phyloP scores from a whole-genome alignment of 169 alveolate species.

The Cryptosporidium bovis region DNA sequence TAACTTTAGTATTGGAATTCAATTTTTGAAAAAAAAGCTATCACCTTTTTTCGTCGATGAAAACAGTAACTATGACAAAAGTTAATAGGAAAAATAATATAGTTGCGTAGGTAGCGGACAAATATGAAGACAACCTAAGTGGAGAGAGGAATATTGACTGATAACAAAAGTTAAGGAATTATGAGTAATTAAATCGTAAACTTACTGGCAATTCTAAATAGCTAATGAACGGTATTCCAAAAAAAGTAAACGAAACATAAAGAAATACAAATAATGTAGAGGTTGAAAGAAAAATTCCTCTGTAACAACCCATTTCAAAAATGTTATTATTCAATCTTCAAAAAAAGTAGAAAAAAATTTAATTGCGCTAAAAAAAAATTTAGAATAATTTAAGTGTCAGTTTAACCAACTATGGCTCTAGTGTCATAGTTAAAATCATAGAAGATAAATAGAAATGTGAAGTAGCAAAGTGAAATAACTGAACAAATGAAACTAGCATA shows the following conservation, averaged over 20 bases:
- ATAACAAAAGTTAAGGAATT: not conserved
- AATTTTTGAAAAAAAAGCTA: not conserved
- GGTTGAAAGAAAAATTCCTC: constrained; percentile 24
- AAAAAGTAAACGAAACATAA: constrained; percentile 47
- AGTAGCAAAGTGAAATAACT: constrained; percentile 24
- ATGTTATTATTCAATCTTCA: not conserved
- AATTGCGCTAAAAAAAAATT: not conserved
- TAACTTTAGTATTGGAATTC: not conserved
- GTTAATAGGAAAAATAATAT: constrained; percentile 44
- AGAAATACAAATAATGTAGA: constrained; percentile 20
- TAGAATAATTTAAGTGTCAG: not conserved
- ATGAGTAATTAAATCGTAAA: not conserved
- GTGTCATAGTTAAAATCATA: not conserved
- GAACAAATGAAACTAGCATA: constrained; percentile 38
- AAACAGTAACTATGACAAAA: constrained; percentile 14
- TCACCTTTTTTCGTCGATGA: not conserved
- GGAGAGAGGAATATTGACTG: constrained; percentile 68
- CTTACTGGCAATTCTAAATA: constrained; percentile 66
- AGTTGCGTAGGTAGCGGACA: constrained; percentile 27
- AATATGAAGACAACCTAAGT: constrained; percentile 59
- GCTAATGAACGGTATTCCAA: constrained; percentile 56
- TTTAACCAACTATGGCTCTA: not conserved
- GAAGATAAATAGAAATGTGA: constrained; percentile 13
- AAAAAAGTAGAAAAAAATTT: not conserved
- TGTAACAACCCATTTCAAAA: constrained; percentile 19